Base-by-base conservation (phyloP, 441 rosid genomes). In the Arabidopsis hybrid region DNA sequence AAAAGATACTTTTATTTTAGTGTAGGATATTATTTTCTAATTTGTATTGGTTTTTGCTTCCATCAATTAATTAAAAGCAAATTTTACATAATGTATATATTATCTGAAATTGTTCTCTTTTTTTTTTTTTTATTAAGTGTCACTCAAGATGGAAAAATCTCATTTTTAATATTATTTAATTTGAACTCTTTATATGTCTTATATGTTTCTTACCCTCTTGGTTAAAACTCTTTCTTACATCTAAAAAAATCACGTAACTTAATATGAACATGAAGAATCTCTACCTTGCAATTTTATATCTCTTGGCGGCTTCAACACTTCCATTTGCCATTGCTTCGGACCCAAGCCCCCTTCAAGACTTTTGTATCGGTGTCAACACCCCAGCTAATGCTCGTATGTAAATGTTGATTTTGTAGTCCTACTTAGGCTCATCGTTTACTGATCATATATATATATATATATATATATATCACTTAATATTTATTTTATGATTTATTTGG, bases 381-480 rank as follows among this genome's bases (percentile, higher is more conserved):
- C 63, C 82, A 50, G 34, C 38, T 3, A 5, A 73, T 64, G 80
- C 58, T 4, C 64, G 84, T 82, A 65, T 14, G 69, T 60, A 34
- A 29, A 66, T 21, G 26, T 21, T 21, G 26, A 52, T 0, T 26
- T 55, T 11, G 32, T 47, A 18, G 35, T 39, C 7, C 2, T 6
- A 3, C n/a, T 42, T 42, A 42, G 6, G 5, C 45, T 40, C 45
- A 12, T 42, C 6, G 12, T 11, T 40, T 4, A 42, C n/a, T 42
- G n/a, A 42, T 1, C n/a, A 11, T 21, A 21, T 21, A 21, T 21
- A 21, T 21, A 21, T 21, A 21, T 21, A 21, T 21, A 21, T 21
- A 21, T 21, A 21, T 21, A 21, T 21, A 21, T 21, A 21, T 21
- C 26, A 21, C 46, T 42, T 42, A 40, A 11, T 40, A 10, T 5